Base-by-base conservation (phyloP, 179 eudicot genomes). In the Monotropa hypopitys region DNA sequence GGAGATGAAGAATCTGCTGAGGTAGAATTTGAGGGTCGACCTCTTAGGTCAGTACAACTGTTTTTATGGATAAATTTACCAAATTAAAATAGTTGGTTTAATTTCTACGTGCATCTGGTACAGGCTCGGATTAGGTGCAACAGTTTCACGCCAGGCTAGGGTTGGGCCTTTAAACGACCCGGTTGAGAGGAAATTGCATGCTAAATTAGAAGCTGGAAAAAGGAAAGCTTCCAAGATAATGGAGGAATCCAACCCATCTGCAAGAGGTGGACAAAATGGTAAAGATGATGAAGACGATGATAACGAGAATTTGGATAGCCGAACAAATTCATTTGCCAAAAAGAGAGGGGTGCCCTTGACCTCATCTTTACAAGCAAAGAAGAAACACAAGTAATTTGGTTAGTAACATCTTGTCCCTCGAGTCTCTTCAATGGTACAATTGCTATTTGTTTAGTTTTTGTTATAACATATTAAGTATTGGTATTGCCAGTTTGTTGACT, bases 111-210 rank as follows among this genome's bases (percentile, higher is more conserved):
- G 28, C 57, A 49, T 80, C 9, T 77, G 59, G 38, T 81, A 50
- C 76, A 92, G 97, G 88, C 94, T 90, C 51, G 97, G 97, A 62
- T 81, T 92, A 62, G 97, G 97, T 73, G 92, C 97, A 67, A 84
- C 70, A 53, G 92, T 85, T 62, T 85, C 92, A 16, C 92, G 83
- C 23, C 86, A 75, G 57, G 59, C 88, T 51, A 82, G 78, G 76
- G 62, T 79, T 40, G 80, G 75, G 40, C 79, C 72, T 32, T 79
- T 87, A 23, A 86, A 62, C 73, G 89, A 88, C 62, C 90, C 92
- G 1, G 80, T 89, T 38, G 92, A 81, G 74, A 84, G 92, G 74
- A 90, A 83, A 75, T 42, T 92, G 74, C 84, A 81, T 43, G 83
- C 84, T n/a, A 86, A 86, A 51, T 77, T 90, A 81, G 81, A 83